Evolutionary conservation across 2,329 filamentous ascomycete genomes (phyloP).

Genomic region (Paraphoma sp.): DNA sequence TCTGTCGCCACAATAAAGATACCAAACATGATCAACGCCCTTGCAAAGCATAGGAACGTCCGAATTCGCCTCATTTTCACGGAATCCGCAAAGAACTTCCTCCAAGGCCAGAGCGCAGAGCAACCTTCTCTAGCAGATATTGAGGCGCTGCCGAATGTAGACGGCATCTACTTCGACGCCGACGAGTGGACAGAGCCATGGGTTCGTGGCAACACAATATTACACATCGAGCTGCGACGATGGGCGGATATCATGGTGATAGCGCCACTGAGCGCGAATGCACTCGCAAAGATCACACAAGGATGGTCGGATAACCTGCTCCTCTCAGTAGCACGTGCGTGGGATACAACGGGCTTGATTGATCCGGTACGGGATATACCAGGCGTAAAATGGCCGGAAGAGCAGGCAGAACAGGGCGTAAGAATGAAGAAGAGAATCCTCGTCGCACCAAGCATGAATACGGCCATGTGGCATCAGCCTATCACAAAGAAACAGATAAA

Average conservation of each 20-base stretch:
- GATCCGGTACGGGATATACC: slow-evolving; percentile 38
- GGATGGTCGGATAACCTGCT: slow-evolving; percentile 82
- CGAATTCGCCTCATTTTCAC: slow-evolving; percentile 89
- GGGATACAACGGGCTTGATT: slow-evolving; percentile 69
- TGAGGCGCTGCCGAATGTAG: slow-evolving; percentile 70
- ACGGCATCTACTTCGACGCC: slow-evolving; percentile 80
- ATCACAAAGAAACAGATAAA: slow-evolving; percentile 75
- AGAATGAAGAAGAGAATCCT: slow-evolving; percentile 66
- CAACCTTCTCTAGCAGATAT: slow-evolving; percentile 74
- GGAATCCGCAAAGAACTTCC: slow-evolving; percentile 73
- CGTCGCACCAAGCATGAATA: slow-evolving; percentile 87
- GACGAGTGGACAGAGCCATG: slow-evolving; percentile 85
- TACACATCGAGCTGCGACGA: slow-evolving; percentile 87
- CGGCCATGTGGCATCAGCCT: slow-evolving; percentile 87
- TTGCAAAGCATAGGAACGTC: slow-evolving; percentile 62
- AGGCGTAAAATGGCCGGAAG: slow-evolving; percentile 26
- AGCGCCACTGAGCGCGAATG: slow-evolving; percentile 83
- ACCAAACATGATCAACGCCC: slow-evolving; percentile 57
- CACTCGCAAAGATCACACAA: slow-evolving; percentile 79
- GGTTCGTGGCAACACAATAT: slow-evolving; percentile 77
- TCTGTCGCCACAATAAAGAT: slow-evolving; percentile 89
- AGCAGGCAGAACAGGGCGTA: slow-evolving; percentile 15
- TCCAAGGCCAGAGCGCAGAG: slow-evolving; percentile 76
- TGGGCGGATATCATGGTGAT: slow-evolving; percentile 84
- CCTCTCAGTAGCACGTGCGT: slow-evolving; percentile 77